Evolutionary conservation across 345 rosid genomes (phyloP), one percentile per base, ranked within the genome.

Genomic region (Dovyalis caffra): DNA sequence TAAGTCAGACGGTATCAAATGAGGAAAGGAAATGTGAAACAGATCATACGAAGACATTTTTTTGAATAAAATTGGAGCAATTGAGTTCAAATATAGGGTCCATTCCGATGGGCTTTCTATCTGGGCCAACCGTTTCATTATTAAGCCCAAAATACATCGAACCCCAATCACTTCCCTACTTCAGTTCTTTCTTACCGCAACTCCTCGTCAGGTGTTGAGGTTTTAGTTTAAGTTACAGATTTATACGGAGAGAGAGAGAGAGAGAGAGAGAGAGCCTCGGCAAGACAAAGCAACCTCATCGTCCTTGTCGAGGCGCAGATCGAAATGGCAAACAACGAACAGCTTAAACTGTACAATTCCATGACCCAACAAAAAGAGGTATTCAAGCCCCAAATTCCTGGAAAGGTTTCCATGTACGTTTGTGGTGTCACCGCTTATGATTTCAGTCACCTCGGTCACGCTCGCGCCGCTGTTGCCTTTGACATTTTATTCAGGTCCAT

Each of bases 391-490:
- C 69, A 70, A 38, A 86, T 5, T 60, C 88, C 87, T 0, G 93
- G 93, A 0, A 90, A 88, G 71, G 89, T 93, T 56, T 74, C 89
- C 78, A 85, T 95, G 87, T 95, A 95, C 37, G 96, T 95, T 72
- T 95, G 99, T 38, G 96, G 99, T 8, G 89, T 93, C 64, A 92
- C 99, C 2, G 87, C 99, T 35, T 95, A 92, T 73, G 95, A 90
- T 73, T 83, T 84, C 86, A 92, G 99, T 84, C 99, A 91, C 80
- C 82, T 95, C 38, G 97, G 94, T 43, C 99, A 91, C 71, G 99
- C 93, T 53, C 94, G 97, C 33, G 95, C 98, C 37, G 97, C 95
- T 29, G 89, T 92, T 56, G 73, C 89, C 66, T 95, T 95, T 28
- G 97, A 95, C 72, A 81, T 95, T 18, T 90, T 92, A 38, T 90